These are phyloP conservation scores for Begonia loranthoides DNA, from an alignment of 306 rosid genomes.

Conservation along the genomic window DNA sequence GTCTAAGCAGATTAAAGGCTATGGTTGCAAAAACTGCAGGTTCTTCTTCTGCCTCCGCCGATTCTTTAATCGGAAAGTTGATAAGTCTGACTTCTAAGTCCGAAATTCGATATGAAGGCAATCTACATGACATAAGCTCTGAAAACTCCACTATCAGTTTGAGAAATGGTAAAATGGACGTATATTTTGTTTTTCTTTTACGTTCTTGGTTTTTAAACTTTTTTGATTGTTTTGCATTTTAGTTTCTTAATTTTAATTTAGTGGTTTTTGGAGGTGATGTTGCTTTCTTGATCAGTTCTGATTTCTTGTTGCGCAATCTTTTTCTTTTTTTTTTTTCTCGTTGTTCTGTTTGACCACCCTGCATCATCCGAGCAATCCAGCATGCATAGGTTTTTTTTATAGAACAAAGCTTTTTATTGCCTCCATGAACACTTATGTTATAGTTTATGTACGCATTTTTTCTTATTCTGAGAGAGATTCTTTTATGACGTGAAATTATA, in stretches of 20 bases:
- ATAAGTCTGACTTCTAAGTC: slow-evolving; percentile 75
- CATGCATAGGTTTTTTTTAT: too few species aligned
- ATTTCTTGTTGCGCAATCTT: too few species aligned
- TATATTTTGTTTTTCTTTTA: neutral
- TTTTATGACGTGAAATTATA: too few species aligned
- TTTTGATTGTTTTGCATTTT: too few species aligned
- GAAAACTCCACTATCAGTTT: slow-evolving; percentile 78
- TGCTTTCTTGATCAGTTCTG: neutral
- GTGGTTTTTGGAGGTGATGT: neutral
- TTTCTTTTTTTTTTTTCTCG: too few species aligned
- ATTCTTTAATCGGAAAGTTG: slow-evolving; percentile 67
- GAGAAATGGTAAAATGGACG: slow-evolving; percentile 34
- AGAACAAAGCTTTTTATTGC: too few species aligned
- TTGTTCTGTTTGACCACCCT: too few species aligned
- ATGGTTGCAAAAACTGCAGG: neutral
- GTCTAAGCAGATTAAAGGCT: neutral
- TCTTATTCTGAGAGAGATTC: too few species aligned
- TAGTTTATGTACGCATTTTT: too few species aligned
- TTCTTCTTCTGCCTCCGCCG: slow-evolving; percentile 28
- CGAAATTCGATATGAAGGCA: slow-evolving; percentile 77
- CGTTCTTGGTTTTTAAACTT: neutral
- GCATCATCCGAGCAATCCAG: too few species aligned
- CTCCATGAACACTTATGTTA: too few species aligned
- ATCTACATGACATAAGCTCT: slow-evolving; percentile 56
- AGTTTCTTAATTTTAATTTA: neutral